Evolutionary conservation across 2,329 filamentous ascomycete species (phyloP).

Genomic region (Diaporthe amygdali): DNA sequence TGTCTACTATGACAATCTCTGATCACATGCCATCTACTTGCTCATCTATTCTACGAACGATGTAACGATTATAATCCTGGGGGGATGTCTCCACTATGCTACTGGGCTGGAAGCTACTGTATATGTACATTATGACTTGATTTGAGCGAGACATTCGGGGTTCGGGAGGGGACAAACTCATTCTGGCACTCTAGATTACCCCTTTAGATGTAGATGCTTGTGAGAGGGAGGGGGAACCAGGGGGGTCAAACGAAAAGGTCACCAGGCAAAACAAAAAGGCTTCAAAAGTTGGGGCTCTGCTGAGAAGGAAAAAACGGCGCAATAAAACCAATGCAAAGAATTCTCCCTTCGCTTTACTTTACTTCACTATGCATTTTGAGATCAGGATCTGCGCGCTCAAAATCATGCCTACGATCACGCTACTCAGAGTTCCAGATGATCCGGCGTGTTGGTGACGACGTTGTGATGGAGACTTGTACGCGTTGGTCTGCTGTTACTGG

Average conservation of each 20-base stretch:
- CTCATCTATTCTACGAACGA: conserved; percentile 6
- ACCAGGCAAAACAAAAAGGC: conserved; percentile 1
- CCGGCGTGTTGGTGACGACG: not conserved
- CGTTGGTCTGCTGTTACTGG: too few species aligned
- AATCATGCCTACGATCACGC: not conserved
- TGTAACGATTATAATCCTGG: conserved; percentile 9
- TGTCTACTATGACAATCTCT: not conserved
- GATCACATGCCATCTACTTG: not conserved
- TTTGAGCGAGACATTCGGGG: not conserved
- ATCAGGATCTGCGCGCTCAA: too few species aligned
- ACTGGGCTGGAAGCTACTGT: conserved; percentile 1
- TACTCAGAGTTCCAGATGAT: not conserved
- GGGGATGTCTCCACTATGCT: not conserved
- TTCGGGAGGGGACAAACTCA: not conserved
- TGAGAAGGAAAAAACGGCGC: not conserved
- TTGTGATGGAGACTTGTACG: not conserved
- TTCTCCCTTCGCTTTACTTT: conserved; percentile 2
- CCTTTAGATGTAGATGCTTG: conserved; percentile 13
- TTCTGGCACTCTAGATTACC: conserved; percentile 13
- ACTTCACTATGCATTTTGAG: not conserved
- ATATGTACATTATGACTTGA: conserved; percentile 19
- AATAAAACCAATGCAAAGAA: conserved; percentile 18
- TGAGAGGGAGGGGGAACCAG: not conserved
- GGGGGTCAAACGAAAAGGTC: not conserved
- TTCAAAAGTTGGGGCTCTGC: conserved; percentile 6